These are phyloP conservation scores for Vigna trinervia DNA, from an alignment of 306 rosid species.

Conservation along the genomic window DNA sequence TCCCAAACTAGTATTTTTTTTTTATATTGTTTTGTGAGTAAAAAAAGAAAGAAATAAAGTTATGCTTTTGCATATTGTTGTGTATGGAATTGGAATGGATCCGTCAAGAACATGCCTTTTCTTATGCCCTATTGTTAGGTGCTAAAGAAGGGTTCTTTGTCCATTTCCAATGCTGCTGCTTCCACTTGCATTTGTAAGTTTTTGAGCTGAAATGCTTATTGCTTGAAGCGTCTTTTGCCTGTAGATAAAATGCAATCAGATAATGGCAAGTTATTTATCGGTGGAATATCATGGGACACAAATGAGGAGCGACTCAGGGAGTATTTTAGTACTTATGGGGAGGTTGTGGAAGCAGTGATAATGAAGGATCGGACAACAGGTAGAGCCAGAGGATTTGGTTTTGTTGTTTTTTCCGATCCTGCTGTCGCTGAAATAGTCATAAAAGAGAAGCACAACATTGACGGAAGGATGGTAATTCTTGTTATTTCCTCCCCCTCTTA, in stretches of 20 bases:
- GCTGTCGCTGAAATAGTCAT: slow-evolving; percentile 78
- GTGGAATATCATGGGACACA: slow-evolving; percentile 99
- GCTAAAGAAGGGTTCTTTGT: slow-evolving; percentile 16
- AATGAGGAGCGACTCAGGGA: slow-evolving; percentile 95
- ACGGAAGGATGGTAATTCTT: slow-evolving; percentile 91
- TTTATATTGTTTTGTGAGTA: neutral
- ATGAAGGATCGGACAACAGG: slow-evolving; percentile 99
- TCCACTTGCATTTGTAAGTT: slow-evolving; percentile 52
- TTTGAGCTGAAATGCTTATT: slow-evolving; percentile 40
- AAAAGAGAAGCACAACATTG: slow-evolving; percentile 94
- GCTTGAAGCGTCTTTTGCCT: slow-evolving; percentile 50
- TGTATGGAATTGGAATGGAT: slow-evolving; percentile 60
- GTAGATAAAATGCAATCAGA: slow-evolving; percentile 97
- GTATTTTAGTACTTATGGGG: slow-evolving; percentile 86
- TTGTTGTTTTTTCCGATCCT: slow-evolving; percentile 88
- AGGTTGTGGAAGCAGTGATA: slow-evolving; percentile 95
- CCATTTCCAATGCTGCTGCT: slow-evolving; percentile 39
- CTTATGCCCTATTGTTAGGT: slow-evolving; percentile 23
- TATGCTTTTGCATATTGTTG: slow-evolving; percentile 14
- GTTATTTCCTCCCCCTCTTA: neutral
- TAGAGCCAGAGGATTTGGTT: slow-evolving; percentile 98
- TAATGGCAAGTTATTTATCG: slow-evolving; percentile 89
- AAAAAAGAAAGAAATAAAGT: neutral
- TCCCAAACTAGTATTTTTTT: slow-evolving; percentile 42
- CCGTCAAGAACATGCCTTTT: slow-evolving; percentile 36